phyloP scores from a whole-genome alignment of 1,139 yeast genomes.

The Candida mesenterica region DNA sequence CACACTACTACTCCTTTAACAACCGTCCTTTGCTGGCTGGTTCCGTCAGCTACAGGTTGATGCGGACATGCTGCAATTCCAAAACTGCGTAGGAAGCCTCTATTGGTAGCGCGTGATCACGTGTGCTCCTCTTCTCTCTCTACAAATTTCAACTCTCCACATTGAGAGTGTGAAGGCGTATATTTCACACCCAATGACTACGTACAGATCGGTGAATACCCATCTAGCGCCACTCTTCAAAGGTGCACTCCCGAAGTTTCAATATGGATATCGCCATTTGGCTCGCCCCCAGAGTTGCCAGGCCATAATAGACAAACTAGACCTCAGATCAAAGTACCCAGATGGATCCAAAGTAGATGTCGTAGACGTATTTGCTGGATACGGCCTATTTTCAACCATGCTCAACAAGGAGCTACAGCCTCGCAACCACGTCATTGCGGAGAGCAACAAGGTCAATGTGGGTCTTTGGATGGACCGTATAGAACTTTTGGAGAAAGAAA shows the following conservation, averaged over 20 bases:
- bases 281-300: slow-evolving; percentile 30
- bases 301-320: slow-evolving; percentile 40
- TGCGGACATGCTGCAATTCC: too few species aligned
- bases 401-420: slow-evolving; percentile 60
- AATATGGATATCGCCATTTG: slow-evolving; percentile 24
- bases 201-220: slow-evolving; percentile 32
- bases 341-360: slow-evolving; percentile 44
- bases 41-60: too few species aligned
- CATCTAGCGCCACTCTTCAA: slow-evolving; percentile 20
- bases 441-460: slow-evolving; percentile 42
- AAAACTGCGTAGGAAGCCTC: too few species aligned
- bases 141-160: too few species aligned
- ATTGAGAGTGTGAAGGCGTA: too few species aligned
- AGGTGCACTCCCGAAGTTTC: slow-evolving; percentile 21
- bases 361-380: slow-evolving; percentile 63
- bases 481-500: slow-evolving; percentile 19
- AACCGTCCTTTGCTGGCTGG: too few species aligned
- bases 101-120: too few species aligned
- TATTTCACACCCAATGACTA: too few species aligned
- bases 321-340: slow-evolving; percentile 42
- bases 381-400: slow-evolving; percentile 52
- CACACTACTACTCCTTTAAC: too few species aligned
- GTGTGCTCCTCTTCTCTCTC: too few species aligned
- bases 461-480: slow-evolving; percentile 27
- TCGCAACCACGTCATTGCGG: slow-evolving; percentile 57